phyloP scores from a whole-genome alignment of 345 rosid species.

The Acer saccharum region DNA sequence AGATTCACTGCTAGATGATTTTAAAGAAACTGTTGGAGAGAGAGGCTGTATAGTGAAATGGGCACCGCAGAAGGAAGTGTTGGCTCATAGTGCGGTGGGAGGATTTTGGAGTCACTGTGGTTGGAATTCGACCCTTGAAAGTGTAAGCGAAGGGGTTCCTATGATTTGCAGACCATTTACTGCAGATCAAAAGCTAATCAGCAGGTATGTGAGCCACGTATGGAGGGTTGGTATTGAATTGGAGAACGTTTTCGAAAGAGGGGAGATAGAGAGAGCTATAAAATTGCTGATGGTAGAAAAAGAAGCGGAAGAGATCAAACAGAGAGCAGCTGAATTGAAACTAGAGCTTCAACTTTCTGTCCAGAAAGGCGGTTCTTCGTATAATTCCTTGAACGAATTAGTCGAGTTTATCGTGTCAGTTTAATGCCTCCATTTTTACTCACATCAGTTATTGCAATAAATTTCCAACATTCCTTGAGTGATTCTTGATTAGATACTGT shows the following conservation, averaged over 20 bases:
- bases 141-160: slow-evolving; percentile 5
- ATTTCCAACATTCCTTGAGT: too few relatives aligned
- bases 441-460: too few relatives aligned
- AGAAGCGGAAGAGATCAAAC: not conserved
- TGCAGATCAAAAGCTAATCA: not conserved
- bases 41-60: slow-evolving; percentile 19
- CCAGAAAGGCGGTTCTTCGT: slow-evolving; percentile 20
- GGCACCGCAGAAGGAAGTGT: slow-evolving; percentile 1
- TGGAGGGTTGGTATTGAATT: slow-evolving; percentile 3
- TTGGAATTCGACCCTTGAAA: slow-evolving; percentile 6
- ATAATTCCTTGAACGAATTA: slow-evolving; percentile 23
- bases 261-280: not conserved
- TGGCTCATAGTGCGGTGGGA: not conserved
- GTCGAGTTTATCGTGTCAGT: slow-evolving; percentile 10
- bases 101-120: slow-evolving; percentile 19
- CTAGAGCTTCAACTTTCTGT: too few relatives aligned
- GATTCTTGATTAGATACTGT: not conserved
- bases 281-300: not conserved
- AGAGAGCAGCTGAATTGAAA: too few relatives aligned
- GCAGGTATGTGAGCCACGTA: not conserved
- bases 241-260: not conserved
- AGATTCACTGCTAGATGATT: too few relatives aligned
- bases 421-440: not conserved
- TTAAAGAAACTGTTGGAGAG: not conserved
- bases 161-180: not conserved